A percentile compares a stretch with the other conserved stretches of the same genome.
phyloP scores from a whole-genome alignment of 257 asterid species.

The Linderniella brevidens region DNA sequence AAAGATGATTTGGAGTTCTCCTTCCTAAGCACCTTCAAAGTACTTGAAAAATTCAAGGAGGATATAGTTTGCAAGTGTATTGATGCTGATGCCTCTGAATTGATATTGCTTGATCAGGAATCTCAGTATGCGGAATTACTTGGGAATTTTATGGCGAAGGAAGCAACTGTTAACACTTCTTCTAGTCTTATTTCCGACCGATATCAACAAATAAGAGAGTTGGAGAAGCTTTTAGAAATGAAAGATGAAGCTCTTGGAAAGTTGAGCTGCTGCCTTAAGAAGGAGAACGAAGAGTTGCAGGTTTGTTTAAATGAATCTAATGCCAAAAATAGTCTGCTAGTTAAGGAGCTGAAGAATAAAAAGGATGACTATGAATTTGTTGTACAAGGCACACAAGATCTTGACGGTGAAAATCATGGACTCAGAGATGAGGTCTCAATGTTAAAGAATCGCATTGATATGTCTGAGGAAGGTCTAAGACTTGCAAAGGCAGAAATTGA shows the following conservation, averaged over 20 bases:
- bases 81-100: constrained; percentile 36
- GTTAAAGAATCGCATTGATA: constrained; percentile 24
- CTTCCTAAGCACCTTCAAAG: constrained; percentile 18
- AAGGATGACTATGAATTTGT: constrained; percentile 24
- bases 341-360: constrained; percentile 38
- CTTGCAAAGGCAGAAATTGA: constrained; percentile 15
- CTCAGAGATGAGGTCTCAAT: constrained; percentile 16
- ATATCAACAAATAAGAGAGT: constrained; percentile 26
- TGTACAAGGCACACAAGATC: constrained; percentile 10
- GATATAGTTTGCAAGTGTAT: constrained; percentile 30
- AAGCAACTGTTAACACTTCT: constrained; percentile 41
- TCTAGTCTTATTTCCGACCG: constrained; percentile 30
- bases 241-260: constrained; percentile 32
- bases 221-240: constrained; percentile 31
- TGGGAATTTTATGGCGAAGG: constrained; percentile 37
- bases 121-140: constrained; percentile 22
- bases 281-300: constrained; percentile 29
- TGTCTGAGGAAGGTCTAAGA: constrained; percentile 27
- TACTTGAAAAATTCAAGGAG: constrained; percentile 37
- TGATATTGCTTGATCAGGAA: constrained; percentile 45
- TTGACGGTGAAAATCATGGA: constrained; percentile 20
- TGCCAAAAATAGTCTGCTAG: constrained; percentile 21
- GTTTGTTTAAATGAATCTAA: constrained; percentile 22
- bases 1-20: constrained; percentile 26
- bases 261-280: constrained; percentile 34